phyloP scores from a whole-genome alignment of 2,329 filamentous ascomycete genomes.

The Harringtonia lauricola region DNA sequence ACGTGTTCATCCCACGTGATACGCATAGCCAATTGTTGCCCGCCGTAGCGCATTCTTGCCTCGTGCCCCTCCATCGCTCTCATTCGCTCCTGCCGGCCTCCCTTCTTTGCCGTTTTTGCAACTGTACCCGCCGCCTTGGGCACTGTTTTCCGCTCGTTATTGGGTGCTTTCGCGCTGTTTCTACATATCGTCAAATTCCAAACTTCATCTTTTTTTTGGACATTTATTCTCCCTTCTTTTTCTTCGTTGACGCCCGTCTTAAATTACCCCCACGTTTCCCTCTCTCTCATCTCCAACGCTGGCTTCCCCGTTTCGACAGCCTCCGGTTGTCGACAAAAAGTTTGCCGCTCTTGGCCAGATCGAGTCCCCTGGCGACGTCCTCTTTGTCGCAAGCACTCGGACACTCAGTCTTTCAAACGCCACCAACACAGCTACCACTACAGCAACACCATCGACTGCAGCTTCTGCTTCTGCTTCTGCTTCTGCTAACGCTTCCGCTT shows the following conservation, averaged over 20 bases:
- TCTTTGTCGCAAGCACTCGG: conserved; percentile 24
- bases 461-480: background rate
- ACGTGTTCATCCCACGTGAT: too few species aligned
- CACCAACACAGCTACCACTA: background rate
- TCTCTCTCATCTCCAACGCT: conserved; percentile 8
- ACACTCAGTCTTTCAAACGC: conserved; percentile 15
- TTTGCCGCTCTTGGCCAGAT: conserved; percentile 12
- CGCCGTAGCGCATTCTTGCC: too few species aligned
- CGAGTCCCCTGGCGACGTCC: conserved; percentile 24
- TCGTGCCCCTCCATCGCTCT: too few species aligned
- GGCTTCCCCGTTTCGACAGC: conserved; percentile 11
- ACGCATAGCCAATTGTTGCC: too few species aligned
- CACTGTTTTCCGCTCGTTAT: background rate
- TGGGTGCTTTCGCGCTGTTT: too few species aligned
- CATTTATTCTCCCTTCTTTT: background rate
- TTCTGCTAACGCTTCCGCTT: background rate
- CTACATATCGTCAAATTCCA: background rate
- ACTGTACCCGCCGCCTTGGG: too few species aligned
- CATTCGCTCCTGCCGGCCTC: too few species aligned
- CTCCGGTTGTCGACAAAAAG: conserved; percentile 8
- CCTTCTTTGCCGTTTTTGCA: too few species aligned
- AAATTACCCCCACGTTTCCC: background rate
- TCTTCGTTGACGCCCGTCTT: background rate
- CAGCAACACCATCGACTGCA: background rate
- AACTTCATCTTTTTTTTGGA: background rate